phyloP scores from a whole-genome alignment of 306 rosid genomes.

The Cercis canadensis region DNA sequence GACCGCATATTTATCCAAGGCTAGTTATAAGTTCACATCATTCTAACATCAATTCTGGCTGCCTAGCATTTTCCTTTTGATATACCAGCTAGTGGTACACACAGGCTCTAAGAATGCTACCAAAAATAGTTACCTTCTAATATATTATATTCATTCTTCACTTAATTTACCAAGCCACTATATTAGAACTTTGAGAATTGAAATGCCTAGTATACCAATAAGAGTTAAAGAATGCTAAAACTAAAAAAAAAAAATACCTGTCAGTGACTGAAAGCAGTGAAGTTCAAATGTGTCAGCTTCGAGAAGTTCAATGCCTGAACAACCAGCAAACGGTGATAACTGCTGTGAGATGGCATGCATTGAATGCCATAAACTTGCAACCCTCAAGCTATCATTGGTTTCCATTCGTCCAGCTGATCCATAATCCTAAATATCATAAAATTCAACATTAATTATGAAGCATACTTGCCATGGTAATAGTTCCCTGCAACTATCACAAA shows the following conservation, averaged over 20 bases:
- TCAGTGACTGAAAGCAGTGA: constrained; percentile 90
- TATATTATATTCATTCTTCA: too few relatives aligned
- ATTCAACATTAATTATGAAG: constrained; percentile 1
- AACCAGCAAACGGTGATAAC: constrained; percentile 76
- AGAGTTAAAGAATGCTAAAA: background rate
- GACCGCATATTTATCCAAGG: too few relatives aligned
- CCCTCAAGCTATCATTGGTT: constrained; percentile 90
- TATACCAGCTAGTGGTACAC: too few relatives aligned
- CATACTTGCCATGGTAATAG: constrained; percentile 5
- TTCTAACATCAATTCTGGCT: too few relatives aligned
- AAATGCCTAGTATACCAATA: background rate
- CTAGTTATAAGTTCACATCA: too few relatives aligned
- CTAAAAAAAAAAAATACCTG: constrained; percentile 59
- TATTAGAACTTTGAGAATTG: background rate
- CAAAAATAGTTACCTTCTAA: too few relatives aligned
- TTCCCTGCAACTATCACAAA: constrained; percentile 12
- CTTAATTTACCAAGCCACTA: background rate
- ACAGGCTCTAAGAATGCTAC: too few relatives aligned
- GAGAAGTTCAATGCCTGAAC: constrained; percentile 85
- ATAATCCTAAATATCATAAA: constrained; percentile 59
- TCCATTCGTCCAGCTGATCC: constrained; percentile 93
- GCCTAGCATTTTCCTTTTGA: too few relatives aligned
- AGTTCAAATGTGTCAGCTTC: constrained; percentile 95
- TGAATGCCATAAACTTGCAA: constrained; percentile 97
- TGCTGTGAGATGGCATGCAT: constrained; percentile 99